Evolutionary conservation across 805 yeast genomes (phyloP), one percentile per base, ranked within the genome.

Genomic region (Nakazawaea ishiwadae): DNA sequence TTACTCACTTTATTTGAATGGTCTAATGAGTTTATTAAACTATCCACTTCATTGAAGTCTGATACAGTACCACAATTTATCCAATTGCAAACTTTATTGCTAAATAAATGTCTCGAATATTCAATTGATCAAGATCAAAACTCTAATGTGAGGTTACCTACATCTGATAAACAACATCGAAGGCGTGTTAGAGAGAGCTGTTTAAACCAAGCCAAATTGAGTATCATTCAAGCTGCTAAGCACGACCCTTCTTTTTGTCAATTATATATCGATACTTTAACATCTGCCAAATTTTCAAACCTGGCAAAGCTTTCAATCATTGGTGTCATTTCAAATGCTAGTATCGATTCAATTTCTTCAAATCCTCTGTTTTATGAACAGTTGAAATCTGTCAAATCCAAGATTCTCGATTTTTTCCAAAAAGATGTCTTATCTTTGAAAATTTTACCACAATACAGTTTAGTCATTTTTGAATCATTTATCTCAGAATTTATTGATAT

Each of bases 1-100:
- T 63, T 79, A 45, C 55, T 79, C 48, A 70, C 81, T 21, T 58
- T 84, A 19, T 61, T 84, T 31, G 66, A 68, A 14, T 84, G 90
- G 89, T 59, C 68, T 35, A 66, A 69, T 38, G 55, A 56, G 36
- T 51, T 75, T 56, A 33, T 63, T 19, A 46, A 7, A 42, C 54
- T 5, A n/a, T n/a, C n/a, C n/a, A n/a, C n/a, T n/a, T n/a, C n/a
- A n/a, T n/a, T n/a, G n/a, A n/a, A n/a, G n/a, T n/a, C n/a, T 50
- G 52, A 21, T 35, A 52, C 3, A 52, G 47, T 1, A 28, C 43
- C 34, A 5, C 49, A 46, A 15, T 46, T 63, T 26, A 54, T 55
- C 24, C 55, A 51, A 16, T 54, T 59, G 10, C 70, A 65, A 30
- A 62, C 67, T 16, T 49, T 54, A 34, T 56, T 79, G 31, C 49